phyloP scores from a whole-genome alignment of 805 yeast species.

The Saturnispora besseyi region DNA sequence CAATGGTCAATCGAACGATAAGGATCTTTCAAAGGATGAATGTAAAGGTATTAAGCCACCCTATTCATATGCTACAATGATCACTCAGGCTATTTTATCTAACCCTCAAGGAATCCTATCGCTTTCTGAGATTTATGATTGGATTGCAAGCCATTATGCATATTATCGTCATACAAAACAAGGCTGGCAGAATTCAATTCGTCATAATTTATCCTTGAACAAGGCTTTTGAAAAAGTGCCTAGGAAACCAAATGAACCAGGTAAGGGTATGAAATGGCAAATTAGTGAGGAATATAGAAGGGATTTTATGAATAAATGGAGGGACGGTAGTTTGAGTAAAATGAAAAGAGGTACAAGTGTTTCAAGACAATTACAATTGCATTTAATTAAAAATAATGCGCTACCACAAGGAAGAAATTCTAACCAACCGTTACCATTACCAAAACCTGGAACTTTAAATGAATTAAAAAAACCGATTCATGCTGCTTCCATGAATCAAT shows the following conservation, averaged over 20 bases:
- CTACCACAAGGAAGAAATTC: constrained; percentile 36
- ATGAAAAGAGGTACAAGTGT: constrained; percentile 75
- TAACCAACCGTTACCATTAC: not conserved
- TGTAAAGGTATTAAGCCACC: constrained; percentile 94
- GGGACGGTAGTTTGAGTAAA: constrained; percentile 64
- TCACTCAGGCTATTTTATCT: constrained; percentile 90
- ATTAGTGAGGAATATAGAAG: constrained; percentile 75
- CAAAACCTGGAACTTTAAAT: not conserved
- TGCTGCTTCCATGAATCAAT: not conserved
- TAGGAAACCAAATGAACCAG: constrained; percentile 90
- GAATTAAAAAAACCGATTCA: constrained; percentile 8
- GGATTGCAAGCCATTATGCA: constrained; percentile 83
- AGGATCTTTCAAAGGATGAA: constrained; percentile 80
- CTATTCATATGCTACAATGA: constrained; percentile 95
- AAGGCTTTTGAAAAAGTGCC: constrained; percentile 98
- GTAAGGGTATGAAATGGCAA: constrained; percentile 99
- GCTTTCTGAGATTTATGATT: constrained; percentile 81
- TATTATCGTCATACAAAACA: constrained; percentile 86
- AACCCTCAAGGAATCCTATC: constrained; percentile 83
- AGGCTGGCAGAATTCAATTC: constrained; percentile 97
- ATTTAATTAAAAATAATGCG: constrained; percentile 49
- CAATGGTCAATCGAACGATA: constrained; percentile 18
- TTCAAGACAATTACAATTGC: constrained; percentile 69
- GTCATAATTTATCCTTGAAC: constrained; percentile 89
- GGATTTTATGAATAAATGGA: constrained; percentile 76